A percentile compares a stretch with the other conserved stretches of the same genome.
These are phyloP conservation scores for Cronartium quercuum DNA, from an alignment of 1,284 basidiomycete species.

Conservation along the genomic window DNA sequence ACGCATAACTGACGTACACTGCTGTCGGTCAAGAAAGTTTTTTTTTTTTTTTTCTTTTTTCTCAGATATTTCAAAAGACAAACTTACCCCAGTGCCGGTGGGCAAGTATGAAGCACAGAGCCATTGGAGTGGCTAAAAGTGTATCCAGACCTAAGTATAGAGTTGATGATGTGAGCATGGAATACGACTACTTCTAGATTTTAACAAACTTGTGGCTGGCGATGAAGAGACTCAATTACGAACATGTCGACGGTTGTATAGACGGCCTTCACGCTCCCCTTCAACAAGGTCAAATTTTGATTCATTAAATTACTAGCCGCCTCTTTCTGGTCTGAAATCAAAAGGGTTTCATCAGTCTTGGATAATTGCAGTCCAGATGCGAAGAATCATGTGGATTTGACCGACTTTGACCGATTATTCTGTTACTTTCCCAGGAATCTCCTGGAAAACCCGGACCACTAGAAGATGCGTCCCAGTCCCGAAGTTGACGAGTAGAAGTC, in stretches of 20 bases:
- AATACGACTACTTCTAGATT: too few relatives aligned
- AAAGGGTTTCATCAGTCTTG: background rate
- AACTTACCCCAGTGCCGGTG: slow-evolving; percentile 64
- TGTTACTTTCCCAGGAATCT: slow-evolving; percentile 7
- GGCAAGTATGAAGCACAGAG: slow-evolving; percentile 61
- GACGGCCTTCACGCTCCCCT: background rate
- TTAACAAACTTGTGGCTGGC: too few relatives aligned
- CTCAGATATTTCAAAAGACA: slow-evolving; percentile 4
- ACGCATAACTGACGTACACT: slow-evolving; percentile 57
- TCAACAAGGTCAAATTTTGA: background rate
- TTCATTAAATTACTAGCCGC: background rate
- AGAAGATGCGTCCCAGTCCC: background rate
- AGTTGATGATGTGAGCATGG: slow-evolving; percentile 43
- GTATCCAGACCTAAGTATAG: background rate
- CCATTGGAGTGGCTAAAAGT: background rate
- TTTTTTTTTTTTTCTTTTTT: background rate
- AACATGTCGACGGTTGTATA: slow-evolving; percentile 40
- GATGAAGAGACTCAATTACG: background rate
- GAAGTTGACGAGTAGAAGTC: background rate
- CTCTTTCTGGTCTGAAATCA: slow-evolving; percentile 1
- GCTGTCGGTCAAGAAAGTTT: slow-evolving; percentile 34
- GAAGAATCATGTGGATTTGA: background rate
- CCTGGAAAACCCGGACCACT: slow-evolving; percentile 6
- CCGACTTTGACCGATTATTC: slow-evolving; percentile 8
- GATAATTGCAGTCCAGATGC: background rate